Evolutionary conservation across 345 rosid genomes (phyloP).

Genomic region (Gossypium ekmanianum): DNA sequence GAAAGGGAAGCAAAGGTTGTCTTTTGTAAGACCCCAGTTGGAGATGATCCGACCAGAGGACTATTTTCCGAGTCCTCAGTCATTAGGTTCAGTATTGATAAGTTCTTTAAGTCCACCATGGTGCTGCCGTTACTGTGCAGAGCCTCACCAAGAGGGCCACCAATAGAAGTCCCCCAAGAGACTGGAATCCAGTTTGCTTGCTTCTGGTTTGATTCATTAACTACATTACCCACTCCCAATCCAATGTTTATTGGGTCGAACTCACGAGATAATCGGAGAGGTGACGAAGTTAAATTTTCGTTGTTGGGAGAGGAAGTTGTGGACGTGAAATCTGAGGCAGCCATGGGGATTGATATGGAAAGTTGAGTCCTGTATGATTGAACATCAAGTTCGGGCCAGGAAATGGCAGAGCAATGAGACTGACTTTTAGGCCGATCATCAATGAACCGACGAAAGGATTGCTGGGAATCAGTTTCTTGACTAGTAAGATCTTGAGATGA

Average conservation of each 20-base stretch:
- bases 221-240: slow-evolving; percentile 36
- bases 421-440: slow-evolving; percentile 51
- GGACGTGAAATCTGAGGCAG: slow-evolving; percentile 46
- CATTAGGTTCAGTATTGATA: slow-evolving; percentile 45
- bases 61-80: slow-evolving; percentile 51
- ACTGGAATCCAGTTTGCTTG: slow-evolving; percentile 48
- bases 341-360: slow-evolving; percentile 51
- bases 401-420: slow-evolving; percentile 30
- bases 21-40: slow-evolving; percentile 74
- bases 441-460: slow-evolving; percentile 50
- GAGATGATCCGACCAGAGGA: slow-evolving; percentile 55
- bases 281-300: slow-evolving; percentile 37
- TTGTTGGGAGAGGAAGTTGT: slow-evolving; percentile 50
- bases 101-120: slow-evolving; percentile 32
- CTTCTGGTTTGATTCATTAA: slow-evolving; percentile 36
- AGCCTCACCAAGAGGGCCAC: slow-evolving; percentile 77
- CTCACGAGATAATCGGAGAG: slow-evolving; percentile 40
- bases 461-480: slow-evolving; percentile 38
- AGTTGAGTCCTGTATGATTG: slow-evolving; percentile 56
- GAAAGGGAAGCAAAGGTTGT: slow-evolving; percentile 63
- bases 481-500: slow-evolving; percentile 34
- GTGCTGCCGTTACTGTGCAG: slow-evolving; percentile 39
- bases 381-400: slow-evolving; percentile 45
- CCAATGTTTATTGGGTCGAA: slow-evolving; percentile 49
- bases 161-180: slow-evolving; percentile 59